These are phyloP conservation scores for Hericium coralloides DNA, from an alignment of 768 basidiomycete genomes.

Conservation along the genomic window DNA sequence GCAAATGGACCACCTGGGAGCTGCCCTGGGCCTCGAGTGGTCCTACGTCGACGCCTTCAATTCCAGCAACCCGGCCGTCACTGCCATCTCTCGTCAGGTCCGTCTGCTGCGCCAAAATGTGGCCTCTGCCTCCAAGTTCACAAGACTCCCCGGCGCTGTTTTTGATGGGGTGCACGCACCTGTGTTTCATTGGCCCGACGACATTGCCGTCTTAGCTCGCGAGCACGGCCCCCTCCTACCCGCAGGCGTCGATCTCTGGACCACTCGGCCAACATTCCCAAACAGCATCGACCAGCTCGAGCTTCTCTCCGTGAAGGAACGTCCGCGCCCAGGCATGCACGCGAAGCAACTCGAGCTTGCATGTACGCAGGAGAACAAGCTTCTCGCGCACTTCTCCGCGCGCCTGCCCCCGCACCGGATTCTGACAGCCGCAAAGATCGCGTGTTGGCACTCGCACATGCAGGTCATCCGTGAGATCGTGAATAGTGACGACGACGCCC, in stretches of 20 bases:
- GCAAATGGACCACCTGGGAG: constrained; percentile 49
- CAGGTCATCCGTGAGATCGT: constrained; percentile 38
- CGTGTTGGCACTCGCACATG: constrained; percentile 68
- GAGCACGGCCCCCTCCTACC: constrained; percentile 4
- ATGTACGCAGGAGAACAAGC: constrained; percentile 24
- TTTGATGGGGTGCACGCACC: neutral
- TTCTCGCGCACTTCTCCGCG: constrained; percentile 25
- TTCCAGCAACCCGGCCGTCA: constrained; percentile 29
- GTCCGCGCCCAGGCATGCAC: neutral
- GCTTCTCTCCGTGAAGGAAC: neutral
- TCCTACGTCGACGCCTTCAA: constrained; percentile 43
- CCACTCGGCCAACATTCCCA: neutral
- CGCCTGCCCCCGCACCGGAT: constrained; percentile 36
- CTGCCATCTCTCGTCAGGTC: constrained; percentile 36
- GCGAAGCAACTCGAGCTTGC: neutral
- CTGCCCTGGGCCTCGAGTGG: constrained; percentile 40
- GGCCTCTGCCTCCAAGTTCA: constrained; percentile 26
- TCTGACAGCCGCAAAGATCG: constrained; percentile 51
- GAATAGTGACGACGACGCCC: constrained; percentile 18
- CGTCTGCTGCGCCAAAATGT: constrained; percentile 20
- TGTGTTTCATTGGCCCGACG: constrained; percentile 18
- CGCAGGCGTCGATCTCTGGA: constrained; percentile 16
- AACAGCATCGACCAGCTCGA: neutral
- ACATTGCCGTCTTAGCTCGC: constrained; percentile 4
- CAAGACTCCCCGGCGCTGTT: neutral